These are phyloP conservation scores for Chaetoscypha palmicola DNA, from an alignment of 2,329 filamentous ascomycete species.

Conservation along the genomic window DNA sequence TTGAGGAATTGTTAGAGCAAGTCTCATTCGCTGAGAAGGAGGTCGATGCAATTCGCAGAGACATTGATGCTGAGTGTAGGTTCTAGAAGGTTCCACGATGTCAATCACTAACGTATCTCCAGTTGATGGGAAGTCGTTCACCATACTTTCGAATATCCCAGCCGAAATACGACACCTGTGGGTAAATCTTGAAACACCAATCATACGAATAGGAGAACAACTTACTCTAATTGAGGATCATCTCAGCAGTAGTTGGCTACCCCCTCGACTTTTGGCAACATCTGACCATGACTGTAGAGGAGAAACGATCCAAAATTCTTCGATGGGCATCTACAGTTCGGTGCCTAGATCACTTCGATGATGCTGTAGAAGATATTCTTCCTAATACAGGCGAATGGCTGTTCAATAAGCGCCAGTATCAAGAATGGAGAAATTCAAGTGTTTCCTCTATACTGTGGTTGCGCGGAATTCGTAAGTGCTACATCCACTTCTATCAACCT, in stretches of 20 bases:
- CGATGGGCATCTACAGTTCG: neutral
- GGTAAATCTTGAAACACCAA: neutral
- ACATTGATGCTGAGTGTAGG: neutral
- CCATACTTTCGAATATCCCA: neutral
- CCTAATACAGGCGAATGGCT: slow-evolving; percentile 19
- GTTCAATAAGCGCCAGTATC: slow-evolving; percentile 16
- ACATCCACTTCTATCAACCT: too few species aligned
- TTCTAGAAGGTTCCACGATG: too few species aligned
- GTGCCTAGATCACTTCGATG: neutral
- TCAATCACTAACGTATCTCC: neutral
- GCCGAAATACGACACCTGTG: neutral
- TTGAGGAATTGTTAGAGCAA: neutral
- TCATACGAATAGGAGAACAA: neutral
- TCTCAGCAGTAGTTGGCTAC: neutral
- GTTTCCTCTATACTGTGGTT: slow-evolving; percentile 30
- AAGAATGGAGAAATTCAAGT: slow-evolving; percentile 25
- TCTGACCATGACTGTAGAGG: too few species aligned
- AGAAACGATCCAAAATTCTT: neutral
- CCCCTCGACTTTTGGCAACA: too few species aligned
- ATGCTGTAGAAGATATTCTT: slow-evolving; percentile 9
- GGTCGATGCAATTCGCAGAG: neutral
- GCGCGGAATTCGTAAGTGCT: slow-evolving; percentile 22
- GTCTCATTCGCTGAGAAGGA: neutral
- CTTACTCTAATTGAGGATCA: neutral
- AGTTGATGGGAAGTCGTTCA: neutral